These are phyloP conservation scores for Neurospora sp. DNA, from an alignment of 495 filamentous ascomycete species.

Conservation along the genomic window DNA sequence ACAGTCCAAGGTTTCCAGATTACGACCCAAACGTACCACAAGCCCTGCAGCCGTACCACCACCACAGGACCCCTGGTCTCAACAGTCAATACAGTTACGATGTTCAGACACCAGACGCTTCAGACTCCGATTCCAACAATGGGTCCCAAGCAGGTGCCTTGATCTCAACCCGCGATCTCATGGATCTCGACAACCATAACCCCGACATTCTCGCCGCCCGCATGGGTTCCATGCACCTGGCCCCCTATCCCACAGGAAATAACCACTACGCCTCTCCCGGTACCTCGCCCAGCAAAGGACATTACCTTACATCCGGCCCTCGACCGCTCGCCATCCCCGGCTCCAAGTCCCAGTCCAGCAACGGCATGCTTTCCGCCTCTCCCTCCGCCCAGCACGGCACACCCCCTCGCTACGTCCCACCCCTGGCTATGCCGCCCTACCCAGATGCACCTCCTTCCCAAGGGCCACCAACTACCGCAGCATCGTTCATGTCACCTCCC, in stretches of 20 bases:
- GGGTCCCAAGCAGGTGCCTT: slow-evolving; percentile 18
- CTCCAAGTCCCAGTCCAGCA: slow-evolving; percentile 2
- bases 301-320: slow-evolving; percentile 11
- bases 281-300: slow-evolving; percentile 16
- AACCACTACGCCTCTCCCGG: slow-evolving; percentile 20
- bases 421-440: slow-evolving; percentile 2
- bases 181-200: slow-evolving; percentile 27
- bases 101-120: slow-evolving; percentile 20
- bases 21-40: slow-evolving; percentile 4
- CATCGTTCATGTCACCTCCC: slow-evolving; percentile 10
- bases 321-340: slow-evolving; percentile 15
- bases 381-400: slow-evolving; percentile 2
- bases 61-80: slow-evolving; percentile 8
- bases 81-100: slow-evolving; percentile 23
- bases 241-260: slow-evolving; percentile 9
- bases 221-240: slow-evolving; percentile 22
- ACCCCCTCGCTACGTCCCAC: slow-evolving; percentile 23
- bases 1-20: slow-evolving; percentile 4
- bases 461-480: slow-evolving; percentile 7
- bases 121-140: slow-evolving; percentile 14
- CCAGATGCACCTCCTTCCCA: slow-evolving; percentile 17
- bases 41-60: slow-evolving; percentile 7
- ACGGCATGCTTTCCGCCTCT: slow-evolving; percentile 6
- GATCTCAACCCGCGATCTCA: slow-evolving; percentile 36
- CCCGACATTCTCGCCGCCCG: slow-evolving; percentile 19